Conservation (phyloP, 2,329 filamentous ascomycete genomes). For the Exophiala xenobiotica region DNA sequence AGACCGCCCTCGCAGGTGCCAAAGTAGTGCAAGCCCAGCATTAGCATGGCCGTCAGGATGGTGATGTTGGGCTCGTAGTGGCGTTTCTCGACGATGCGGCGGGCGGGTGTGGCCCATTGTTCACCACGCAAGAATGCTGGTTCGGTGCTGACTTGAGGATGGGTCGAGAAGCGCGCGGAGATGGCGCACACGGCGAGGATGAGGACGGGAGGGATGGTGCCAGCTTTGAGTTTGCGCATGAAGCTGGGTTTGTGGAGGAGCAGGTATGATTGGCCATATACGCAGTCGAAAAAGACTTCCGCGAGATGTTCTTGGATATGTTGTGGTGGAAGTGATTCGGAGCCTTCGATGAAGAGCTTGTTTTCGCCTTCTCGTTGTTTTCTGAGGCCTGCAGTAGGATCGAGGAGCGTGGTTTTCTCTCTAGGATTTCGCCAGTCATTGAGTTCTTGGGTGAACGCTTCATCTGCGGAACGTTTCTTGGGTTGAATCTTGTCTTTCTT, state of each 20-base stretch:
- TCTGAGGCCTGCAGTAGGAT: constrained; percentile 51
- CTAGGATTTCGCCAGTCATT: constrained; percentile 73
- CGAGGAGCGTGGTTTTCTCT: constrained; percentile 21
- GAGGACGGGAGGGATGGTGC: constrained; percentile 81
- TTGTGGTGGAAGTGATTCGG: constrained; percentile 75
- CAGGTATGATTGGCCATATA: constrained; percentile 94
- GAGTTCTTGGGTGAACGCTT: constrained; percentile 80
- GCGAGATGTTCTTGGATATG: constrained; percentile 91
- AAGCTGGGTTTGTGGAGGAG: constrained; percentile 95
- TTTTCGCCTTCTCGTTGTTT: constrained; percentile 68
- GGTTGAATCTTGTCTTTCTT: constrained; percentile 48
- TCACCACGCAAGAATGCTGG: constrained; percentile 86
- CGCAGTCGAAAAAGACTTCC: constrained; percentile 91
- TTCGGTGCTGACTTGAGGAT: constrained; percentile 72
- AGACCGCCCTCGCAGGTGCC: constrained; percentile 94
- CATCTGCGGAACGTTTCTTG: constrained; percentile 81
- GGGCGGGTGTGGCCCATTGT: constrained; percentile 83
- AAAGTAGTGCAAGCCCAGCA: constrained; percentile 91
- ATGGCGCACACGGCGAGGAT: constrained; percentile 93
- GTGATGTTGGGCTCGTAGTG: constrained; percentile 97
- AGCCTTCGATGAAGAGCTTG: constrained; percentile 76
- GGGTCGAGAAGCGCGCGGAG: constrained; percentile 89
- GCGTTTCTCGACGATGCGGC: constrained; percentile 79
- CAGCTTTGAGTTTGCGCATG: constrained; percentile 75
- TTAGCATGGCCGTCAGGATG: constrained; percentile 83